phyloP scores from a whole-genome alignment of 2,329 filamentous ascomycete genomes.

The Phaeosphaeriaceae sp. region DNA sequence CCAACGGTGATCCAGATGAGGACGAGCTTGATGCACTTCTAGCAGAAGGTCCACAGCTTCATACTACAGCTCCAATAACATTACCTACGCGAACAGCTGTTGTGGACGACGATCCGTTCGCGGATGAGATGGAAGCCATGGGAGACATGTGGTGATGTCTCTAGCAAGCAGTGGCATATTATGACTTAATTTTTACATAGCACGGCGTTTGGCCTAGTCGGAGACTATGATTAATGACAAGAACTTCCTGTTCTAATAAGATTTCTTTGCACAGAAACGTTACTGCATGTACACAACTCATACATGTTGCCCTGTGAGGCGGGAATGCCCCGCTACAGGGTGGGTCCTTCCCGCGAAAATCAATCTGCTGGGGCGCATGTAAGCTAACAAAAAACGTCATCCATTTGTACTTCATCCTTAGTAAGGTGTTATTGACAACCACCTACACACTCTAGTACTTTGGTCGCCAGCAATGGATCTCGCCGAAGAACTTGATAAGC shows the following conservation, averaged over 20 bases:
- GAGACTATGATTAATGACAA: neutral
- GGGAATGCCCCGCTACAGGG: neutral
- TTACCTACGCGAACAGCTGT: conserved; percentile 14
- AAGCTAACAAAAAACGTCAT: conserved; percentile 26
- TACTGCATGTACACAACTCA: neutral
- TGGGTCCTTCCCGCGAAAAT: conserved; percentile 14
- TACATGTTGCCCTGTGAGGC: neutral
- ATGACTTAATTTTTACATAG: conserved; percentile 23
- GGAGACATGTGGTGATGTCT: conserved; percentile 42
- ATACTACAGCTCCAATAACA: conserved; percentile 10
- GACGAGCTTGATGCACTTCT: conserved; percentile 63
- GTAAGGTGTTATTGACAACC: conserved; percentile 17
- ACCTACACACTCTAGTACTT: conserved; percentile 6
- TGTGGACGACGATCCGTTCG: conserved; percentile 42
- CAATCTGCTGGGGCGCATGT: conserved; percentile 9
- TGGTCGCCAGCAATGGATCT: conserved; percentile 47
- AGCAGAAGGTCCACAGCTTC: conserved; percentile 51
- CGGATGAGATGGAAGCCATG: conserved; percentile 50
- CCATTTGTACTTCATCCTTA: conserved; percentile 11
- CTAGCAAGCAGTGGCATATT: no score
- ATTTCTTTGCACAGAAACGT: neutral
- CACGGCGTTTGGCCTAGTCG: conserved; percentile 28
- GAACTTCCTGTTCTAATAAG: neutral
- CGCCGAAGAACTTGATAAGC: conserved; percentile 57
- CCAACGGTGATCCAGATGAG: conserved; percentile 53